Conservation (phyloP, 768 basidiomycete species). For the Coprinopsis cinerea region DNA sequence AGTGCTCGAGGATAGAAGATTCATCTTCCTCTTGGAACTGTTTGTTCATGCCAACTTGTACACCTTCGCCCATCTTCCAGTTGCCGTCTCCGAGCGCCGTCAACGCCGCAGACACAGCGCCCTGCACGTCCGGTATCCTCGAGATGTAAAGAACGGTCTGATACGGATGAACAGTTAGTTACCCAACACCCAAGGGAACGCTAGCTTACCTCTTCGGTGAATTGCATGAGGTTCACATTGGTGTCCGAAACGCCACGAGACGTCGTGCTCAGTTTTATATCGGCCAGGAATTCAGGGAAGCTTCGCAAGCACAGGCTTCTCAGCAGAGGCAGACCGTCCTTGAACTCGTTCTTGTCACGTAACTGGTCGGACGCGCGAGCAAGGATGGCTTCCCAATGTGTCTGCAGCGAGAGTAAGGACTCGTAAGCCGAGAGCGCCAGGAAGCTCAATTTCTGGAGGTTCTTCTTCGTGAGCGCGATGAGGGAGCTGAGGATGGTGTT, state of each 20-base stretch:
- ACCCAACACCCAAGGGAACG: neutral
- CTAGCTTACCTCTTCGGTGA: conserved; percentile 36
- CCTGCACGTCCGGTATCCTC: conserved; percentile 61
- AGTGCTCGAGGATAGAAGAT: conserved; percentile 64
- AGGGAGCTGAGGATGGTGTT: conserved; percentile 59
- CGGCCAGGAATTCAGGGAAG: conserved; percentile 80
- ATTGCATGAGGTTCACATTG: conserved; percentile 59
- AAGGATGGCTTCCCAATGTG: conserved; percentile 64
- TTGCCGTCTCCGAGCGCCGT: conserved; percentile 78
- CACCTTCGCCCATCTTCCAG: conserved; percentile 88
- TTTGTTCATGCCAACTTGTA: conserved; percentile 41
- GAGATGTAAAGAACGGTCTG: conserved; percentile 69
- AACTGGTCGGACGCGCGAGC: conserved; percentile 36
- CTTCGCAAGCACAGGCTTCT: conserved; percentile 69
- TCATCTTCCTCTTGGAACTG: conserved; percentile 52
- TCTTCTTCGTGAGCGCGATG: conserved; percentile 62
- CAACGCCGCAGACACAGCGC: conserved; percentile 60
- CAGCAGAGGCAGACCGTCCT: conserved; percentile 60
- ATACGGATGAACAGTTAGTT: conserved; percentile 1
- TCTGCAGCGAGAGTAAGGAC: conserved; percentile 48
- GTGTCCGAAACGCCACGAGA: conserved; percentile 45
- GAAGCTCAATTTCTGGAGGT: conserved; percentile 73
- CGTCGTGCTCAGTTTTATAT: conserved; percentile 61
- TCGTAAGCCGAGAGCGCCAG: conserved; percentile 72
- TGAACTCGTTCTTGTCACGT: conserved; percentile 58